These are phyloP conservation scores for Pseudevernia furfuracea DNA, from an alignment of 495 filamentous ascomycete genomes.

Conservation along the genomic window DNA sequence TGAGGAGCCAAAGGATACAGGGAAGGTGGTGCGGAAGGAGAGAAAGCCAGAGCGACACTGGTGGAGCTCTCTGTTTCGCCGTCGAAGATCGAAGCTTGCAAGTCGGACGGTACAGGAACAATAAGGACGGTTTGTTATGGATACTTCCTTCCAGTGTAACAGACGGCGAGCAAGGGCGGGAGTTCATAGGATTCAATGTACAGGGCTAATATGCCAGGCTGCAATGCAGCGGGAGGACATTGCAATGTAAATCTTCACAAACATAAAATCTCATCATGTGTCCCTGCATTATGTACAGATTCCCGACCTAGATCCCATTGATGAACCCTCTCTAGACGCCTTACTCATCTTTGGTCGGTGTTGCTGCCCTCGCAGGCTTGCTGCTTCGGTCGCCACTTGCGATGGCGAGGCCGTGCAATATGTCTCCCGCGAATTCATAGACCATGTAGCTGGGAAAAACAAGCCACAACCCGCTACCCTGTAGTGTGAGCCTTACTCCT, in stretches of 20 bases:
- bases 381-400: conserved; percentile 29
- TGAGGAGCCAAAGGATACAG: not conserved
- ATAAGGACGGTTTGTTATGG: not conserved
- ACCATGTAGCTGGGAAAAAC: conserved; percentile 63
- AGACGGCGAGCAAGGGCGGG: not conserved
- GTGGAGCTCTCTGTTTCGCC: not conserved
- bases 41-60: not conserved
- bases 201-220: conserved; percentile 5
- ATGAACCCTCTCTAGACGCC: not conserved
- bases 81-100: not conserved
- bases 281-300: conserved; percentile 6
- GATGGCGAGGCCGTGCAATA: conserved; percentile 57
- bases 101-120: not conserved
- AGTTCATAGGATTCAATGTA: not conserved
- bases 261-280: not conserved
- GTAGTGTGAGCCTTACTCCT: not conserved
- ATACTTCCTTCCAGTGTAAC: too few relatives aligned
- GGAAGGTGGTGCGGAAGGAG: not conserved
- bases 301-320: not conserved
- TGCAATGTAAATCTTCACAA: not conserved
- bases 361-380: conserved; percentile 16
- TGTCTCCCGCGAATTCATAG: conserved; percentile 61
- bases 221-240: not conserved
- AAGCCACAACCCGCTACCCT: conserved; percentile 66
- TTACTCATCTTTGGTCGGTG: conserved; percentile 19